Evolutionary conservation across 768 basidiomycete species (phyloP).

Genomic region (Boletus vinaceobasis): DNA sequence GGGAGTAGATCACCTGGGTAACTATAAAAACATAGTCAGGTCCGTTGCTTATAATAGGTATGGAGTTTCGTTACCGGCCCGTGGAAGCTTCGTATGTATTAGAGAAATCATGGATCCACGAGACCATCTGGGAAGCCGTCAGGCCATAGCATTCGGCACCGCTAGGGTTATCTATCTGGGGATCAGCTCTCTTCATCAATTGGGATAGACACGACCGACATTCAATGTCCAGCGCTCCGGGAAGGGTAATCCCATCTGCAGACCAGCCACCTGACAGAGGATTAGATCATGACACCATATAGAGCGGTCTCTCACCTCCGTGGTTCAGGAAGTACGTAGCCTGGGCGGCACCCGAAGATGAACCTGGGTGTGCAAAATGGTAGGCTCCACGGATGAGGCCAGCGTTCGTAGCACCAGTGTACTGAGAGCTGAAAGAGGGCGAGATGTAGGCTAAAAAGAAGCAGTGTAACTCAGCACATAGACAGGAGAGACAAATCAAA

Average conservation of each 20-base stretch:
- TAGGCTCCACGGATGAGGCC: conserved; percentile 59
- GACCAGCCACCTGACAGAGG: conserved; percentile 46
- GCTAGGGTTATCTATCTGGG: conserved; percentile 44
- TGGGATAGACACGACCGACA: conserved; percentile 33
- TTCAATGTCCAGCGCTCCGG: conserved; percentile 63
- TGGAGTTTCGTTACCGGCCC: conserved; percentile 36
- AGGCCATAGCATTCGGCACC: conserved; percentile 55
- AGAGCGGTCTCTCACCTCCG: conserved; percentile 38
- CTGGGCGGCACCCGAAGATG: conserved; percentile 53
- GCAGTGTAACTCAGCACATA: background rate
- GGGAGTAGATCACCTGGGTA: conserved; percentile 36
- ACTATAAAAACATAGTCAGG: conserved; percentile 21
- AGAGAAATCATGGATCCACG: conserved; percentile 62
- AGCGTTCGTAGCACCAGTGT: conserved; percentile 52
- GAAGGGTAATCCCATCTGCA: conserved; percentile 55
- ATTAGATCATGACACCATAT: background rate
- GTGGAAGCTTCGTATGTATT: conserved; percentile 51
- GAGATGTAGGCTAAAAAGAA: conserved; percentile 20
- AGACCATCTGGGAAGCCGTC: conserved; percentile 53
- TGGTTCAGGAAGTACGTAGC: conserved; percentile 56
- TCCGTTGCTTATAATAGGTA: background rate
- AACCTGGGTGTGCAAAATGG: conserved; percentile 57
- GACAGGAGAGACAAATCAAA: background rate
- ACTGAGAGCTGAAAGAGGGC: conserved; percentile 44
- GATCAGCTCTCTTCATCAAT: background rate